Conservation (phyloP, 345 rosid species). For the Populus nigra region DNA sequence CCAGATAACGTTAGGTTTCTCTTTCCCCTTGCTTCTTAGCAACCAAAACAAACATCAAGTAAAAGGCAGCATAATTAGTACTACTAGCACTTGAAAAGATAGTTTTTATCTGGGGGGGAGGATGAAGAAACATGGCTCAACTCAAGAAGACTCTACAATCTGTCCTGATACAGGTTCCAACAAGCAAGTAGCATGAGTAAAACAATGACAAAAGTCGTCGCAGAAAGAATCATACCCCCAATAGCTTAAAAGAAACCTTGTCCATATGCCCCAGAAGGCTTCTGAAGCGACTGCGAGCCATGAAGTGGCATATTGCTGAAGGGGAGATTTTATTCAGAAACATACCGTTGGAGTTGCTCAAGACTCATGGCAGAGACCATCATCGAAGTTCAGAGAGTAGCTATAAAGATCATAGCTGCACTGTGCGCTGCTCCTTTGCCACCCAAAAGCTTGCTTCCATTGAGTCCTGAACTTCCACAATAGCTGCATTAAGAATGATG, state of each 20-base stretch:
- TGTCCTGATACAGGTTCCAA: not conserved
- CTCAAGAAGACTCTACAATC: not conserved
- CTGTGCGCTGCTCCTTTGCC: slow-evolving; percentile 15
- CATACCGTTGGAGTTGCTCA: not conserved
- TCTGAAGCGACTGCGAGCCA: not conserved
- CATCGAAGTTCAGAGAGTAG: slow-evolving; percentile 36
- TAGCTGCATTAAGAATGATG: slow-evolving; percentile 16
- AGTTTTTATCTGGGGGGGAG: not conserved
- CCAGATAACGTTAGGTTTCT: not conserved
- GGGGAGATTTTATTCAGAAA: not conserved
- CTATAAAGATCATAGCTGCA: slow-evolving; percentile 37
- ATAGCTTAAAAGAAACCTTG: not conserved
- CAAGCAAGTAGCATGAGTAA: not conserved
- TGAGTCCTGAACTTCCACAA: slow-evolving; percentile 24
- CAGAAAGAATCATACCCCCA: not conserved
- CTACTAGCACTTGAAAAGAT: not conserved
- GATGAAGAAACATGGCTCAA: not conserved
- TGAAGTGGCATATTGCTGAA: not conserved
- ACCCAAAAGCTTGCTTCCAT: slow-evolving; percentile 25
- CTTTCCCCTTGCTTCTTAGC: not conserved
- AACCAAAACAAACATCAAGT: not conserved
- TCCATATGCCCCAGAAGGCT: not conserved
- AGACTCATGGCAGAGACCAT: slow-evolving; percentile 14
- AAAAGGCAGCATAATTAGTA: not conserved
- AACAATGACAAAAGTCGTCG: not conserved